phyloP scores from a whole-genome alignment of 2,329 filamentous ascomycete species.

The Madurella mycetomatis region DNA sequence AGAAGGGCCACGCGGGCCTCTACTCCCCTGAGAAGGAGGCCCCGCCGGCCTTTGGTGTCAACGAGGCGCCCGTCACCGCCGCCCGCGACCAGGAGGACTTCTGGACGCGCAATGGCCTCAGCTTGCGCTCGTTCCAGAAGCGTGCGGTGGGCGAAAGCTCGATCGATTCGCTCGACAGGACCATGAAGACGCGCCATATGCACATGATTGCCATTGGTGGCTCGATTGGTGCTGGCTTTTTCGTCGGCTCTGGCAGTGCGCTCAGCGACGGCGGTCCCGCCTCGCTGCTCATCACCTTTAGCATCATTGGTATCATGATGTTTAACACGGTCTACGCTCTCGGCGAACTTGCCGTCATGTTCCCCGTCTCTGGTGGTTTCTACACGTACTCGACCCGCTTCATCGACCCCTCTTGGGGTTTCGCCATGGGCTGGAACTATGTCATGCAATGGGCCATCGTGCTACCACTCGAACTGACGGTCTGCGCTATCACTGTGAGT shows the following conservation, averaged over 20 bases:
- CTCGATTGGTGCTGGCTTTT: conserved; percentile 60
- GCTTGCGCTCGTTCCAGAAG: conserved; percentile 39
- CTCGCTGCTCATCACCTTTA: conserved; percentile 46
- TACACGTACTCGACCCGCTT: conserved; percentile 59
- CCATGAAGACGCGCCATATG: conserved; percentile 54
- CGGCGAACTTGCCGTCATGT: conserved; percentile 58
- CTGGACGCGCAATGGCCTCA: conserved; percentile 40
- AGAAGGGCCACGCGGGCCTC: conserved; percentile 17
- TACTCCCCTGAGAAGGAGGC: conserved; percentile 21
- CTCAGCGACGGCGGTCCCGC: conserved; percentile 47
- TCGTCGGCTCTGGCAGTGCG: conserved; percentile 55
- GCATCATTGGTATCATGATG: conserved; percentile 57
- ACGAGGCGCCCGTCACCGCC: background rate
- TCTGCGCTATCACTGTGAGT: conserved; percentile 46
- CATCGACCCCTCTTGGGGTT: conserved; percentile 57
- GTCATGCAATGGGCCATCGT: conserved; percentile 49
- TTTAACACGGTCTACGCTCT: conserved; percentile 58
- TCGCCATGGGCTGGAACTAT: conserved; percentile 50
- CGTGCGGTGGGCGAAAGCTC: conserved; percentile 27
- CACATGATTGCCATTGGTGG: conserved; percentile 61
- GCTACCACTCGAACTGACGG: conserved; percentile 48
- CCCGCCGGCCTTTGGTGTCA: conserved; percentile 15
- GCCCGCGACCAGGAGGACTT: conserved; percentile 27
- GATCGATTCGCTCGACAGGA: conserved; percentile 29
- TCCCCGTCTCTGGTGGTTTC: conserved; percentile 59